Conservation (phyloP, 2,329 filamentous ascomycete genomes). For the Helotiales sp. region DNA sequence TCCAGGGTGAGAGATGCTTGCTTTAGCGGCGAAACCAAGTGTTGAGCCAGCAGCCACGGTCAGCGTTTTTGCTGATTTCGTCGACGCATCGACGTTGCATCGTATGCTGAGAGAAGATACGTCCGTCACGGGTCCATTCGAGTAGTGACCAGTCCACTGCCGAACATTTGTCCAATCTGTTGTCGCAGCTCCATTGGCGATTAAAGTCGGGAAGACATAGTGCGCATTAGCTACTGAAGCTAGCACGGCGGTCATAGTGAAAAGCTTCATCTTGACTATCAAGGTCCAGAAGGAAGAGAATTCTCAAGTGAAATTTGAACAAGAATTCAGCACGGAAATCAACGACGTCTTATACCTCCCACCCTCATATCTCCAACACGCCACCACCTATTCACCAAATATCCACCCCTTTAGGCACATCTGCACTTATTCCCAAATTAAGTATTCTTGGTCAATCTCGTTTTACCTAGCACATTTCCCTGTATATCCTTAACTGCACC, state of each 20-base stretch:
- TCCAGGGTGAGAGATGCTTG: slow-evolving; percentile 36
- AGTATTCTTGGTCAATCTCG: not conserved
- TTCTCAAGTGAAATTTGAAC: not conserved
- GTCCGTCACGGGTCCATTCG: slow-evolving; percentile 32
- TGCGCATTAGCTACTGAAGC: slow-evolving; percentile 32
- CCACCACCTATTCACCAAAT: not conserved
- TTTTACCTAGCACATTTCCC: not conserved
- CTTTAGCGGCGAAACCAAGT: slow-evolving; percentile 31
- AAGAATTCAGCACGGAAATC: not conserved
- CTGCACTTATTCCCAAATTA: not conserved
- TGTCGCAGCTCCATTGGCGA: slow-evolving; percentile 24
- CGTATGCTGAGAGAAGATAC: slow-evolving; percentile 48
- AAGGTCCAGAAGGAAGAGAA: not conserved
- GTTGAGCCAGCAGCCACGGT: slow-evolving; percentile 34
- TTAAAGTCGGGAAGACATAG: slow-evolving; percentile 33
- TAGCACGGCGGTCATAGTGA: slow-evolving; percentile 23
- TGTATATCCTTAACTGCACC: not conserved
- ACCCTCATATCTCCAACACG: not conserved
- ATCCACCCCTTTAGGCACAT: not conserved
- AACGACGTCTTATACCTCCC: not conserved
- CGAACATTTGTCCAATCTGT: slow-evolving; percentile 35
- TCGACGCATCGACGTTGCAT: slow-evolving; percentile 45
- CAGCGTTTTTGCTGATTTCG: slow-evolving; percentile 31
- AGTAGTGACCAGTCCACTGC: slow-evolving; percentile 35
- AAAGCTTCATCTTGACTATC: slow-evolving; percentile 21